Evolutionary conservation across 1,284 basidiomycete species (phyloP).

Genomic region (Macrocystidia cucumis): DNA sequence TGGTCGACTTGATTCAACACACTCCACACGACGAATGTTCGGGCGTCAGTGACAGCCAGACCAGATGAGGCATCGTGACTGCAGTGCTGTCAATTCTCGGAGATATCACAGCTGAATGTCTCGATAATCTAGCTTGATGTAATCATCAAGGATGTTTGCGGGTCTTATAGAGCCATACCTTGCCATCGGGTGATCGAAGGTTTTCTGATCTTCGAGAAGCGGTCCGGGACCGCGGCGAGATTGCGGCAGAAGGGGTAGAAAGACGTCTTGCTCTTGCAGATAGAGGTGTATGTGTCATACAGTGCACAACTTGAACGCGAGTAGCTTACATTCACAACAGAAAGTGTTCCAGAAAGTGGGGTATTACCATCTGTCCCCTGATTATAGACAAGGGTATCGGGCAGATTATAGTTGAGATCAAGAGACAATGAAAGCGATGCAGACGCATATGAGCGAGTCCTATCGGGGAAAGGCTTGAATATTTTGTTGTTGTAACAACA

Average conservation of each 20-base stretch:
- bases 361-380: not conserved
- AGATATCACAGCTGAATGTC: constrained; percentile 10
- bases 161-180: constrained; percentile 7
- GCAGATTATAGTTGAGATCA: constrained; percentile 20
- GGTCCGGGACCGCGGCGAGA: constrained; percentile 19
- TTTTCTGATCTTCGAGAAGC: constrained; percentile 23
- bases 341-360: too few species aligned
- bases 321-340: too few species aligned
- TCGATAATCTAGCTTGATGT: constrained; percentile 9
- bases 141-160: constrained; percentile 9
- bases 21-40: too few species aligned
- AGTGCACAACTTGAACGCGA: constrained; percentile 2
- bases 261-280: not conserved
- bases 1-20: too few species aligned
- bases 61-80: not conserved
- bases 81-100: constrained; percentile 7
- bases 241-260: constrained; percentile 19
- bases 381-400: constrained; percentile 1
- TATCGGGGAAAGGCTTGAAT: too few species aligned
- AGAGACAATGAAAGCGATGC: constrained; percentile 62
- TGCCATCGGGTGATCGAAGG: constrained; percentile 15
- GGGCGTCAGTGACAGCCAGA: not conserved
- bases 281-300: constrained; percentile 6
- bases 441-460: constrained; percentile 72
- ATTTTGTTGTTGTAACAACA: too few species aligned